Percentiles rank a stretch among this genome's conserved stretches.
Conservation (phyloP, 169 alveolate species). For the Sarcocystis neurona region DNA sequence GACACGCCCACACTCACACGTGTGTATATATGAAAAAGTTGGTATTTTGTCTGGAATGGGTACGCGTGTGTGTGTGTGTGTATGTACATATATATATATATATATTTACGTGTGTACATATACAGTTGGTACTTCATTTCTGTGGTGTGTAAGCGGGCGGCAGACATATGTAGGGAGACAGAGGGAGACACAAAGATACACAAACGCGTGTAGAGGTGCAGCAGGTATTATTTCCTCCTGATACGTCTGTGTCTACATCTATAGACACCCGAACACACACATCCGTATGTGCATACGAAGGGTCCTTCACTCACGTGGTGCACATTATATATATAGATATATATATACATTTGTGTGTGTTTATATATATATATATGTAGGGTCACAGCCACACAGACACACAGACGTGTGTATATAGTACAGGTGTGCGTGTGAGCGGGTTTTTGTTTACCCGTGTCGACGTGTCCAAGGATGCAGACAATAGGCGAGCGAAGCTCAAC, state of each 20-base stretch:
- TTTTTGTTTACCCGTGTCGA: conserved; percentile 92
- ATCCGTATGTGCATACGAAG: background rate
- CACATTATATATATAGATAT: no score
- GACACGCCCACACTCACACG: no score
- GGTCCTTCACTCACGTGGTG: background rate
- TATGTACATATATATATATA: no score
- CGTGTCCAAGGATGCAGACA: conserved; percentile 98
- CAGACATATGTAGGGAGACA: no score
- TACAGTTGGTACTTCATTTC: background rate
- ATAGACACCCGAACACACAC: background rate
- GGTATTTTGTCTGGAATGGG: no score
- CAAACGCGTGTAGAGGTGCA: no score
- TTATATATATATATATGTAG: background rate
- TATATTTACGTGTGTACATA: background rate
- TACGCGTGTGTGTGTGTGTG: no score
- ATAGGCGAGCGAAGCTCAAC: conserved; percentile 93
- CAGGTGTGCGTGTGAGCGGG: background rate
- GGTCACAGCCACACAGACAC: background rate
- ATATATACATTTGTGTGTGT: background rate
- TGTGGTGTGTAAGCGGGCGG: no score
- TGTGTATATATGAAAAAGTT: no score
- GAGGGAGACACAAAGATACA: no score
- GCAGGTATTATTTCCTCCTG: no score
- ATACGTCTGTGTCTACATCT: background rate
- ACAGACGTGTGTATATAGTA: background rate